Evolutionary conservation across 441 rosid genomes (phyloP).

Genomic region (Flueggea neowawraea): DNA sequence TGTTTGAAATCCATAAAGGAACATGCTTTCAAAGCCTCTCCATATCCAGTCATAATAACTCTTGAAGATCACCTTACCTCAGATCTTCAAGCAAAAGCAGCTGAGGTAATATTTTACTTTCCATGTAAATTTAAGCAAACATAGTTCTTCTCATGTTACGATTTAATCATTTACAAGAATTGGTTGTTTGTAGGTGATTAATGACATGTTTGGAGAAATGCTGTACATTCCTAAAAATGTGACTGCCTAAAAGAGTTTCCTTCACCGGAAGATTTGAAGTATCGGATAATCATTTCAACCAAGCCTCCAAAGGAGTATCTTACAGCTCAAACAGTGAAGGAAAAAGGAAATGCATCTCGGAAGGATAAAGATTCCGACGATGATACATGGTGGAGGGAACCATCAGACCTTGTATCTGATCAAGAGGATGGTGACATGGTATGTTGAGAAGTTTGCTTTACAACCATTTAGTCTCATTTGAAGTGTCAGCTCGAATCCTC

Average conservation of each 20-base stretch:
- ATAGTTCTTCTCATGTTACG: not conserved
- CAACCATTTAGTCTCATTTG: not conserved
- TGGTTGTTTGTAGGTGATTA: constrained; percentile 55
- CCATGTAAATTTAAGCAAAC: constrained; percentile 5
- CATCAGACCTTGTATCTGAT: constrained; percentile 22
- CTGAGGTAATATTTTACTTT: constrained; percentile 43
- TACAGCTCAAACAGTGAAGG: constrained; percentile 42
- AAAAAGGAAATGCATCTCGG: constrained; percentile 26
- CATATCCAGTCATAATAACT: constrained; percentile 84
- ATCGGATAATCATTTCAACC: constrained; percentile 70
- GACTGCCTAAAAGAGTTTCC: constrained; percentile 77
- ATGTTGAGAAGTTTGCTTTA: constrained; percentile 3
- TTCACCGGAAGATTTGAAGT: constrained; percentile 66
- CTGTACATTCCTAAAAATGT: constrained; percentile 58
- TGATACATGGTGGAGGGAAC: constrained; percentile 70
- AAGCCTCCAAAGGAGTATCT: constrained; percentile 88
- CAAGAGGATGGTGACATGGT: constrained; percentile 59
- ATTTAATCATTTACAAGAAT: constrained; percentile 9
- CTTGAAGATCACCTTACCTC: constrained; percentile 95
- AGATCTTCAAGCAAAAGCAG: constrained; percentile 78
- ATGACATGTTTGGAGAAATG: constrained; percentile 60
- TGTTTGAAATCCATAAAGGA: constrained; percentile 71
- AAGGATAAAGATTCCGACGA: constrained; percentile 60
- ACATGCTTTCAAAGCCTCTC: constrained; percentile 68
- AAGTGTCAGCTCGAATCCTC: not conserved